Evolutionary conservation across 495 filamentous ascomycete genomes (phyloP), one percentile per base, ranked within the genome.

Genomic region (Daldinia caldariorum): DNA sequence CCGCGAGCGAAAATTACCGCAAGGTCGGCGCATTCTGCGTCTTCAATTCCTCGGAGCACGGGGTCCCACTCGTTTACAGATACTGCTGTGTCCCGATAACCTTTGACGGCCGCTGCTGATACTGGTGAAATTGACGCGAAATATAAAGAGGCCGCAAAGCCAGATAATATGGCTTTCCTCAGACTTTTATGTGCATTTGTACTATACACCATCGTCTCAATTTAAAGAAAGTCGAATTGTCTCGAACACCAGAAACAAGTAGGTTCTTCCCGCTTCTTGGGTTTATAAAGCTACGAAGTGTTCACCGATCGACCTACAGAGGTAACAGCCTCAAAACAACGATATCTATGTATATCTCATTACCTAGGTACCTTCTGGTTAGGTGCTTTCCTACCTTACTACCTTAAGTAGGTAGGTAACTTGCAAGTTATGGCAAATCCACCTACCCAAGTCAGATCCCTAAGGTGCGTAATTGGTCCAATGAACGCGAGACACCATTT

Each of bases 1-100:
- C 72, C 69, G 22, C 72, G 65, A n/a, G 72, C 72, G 35, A 75
- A 75, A n/a, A 75, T 75, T 29, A 75, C 72, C 6, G 72, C 72
- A 45, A 75, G 69, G 16, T 56, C 72, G 38, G 65, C 66, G 29
- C 69, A 75, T 45, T 32, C 16, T 35, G 69, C 68, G 9, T 22
- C 54, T 34, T 50, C 16, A 18, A 22, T 58, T 14, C 57, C 66
- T 3, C 59, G 22, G 1, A 72, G 62, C 10, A 74, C 53, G 3
- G 63, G 34, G 18, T 69, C 65, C 72, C 72, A 75, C 16, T 67
- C 72, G 50, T 75, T 63, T 29, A 51, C 64, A 4, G 69, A 72
- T 10, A 57, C 61, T 13, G 60, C 64, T 53, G 64, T 20, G 38
- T 69, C 65, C 16, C 65, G 70, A n/a, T 49, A 35, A 13, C 53